Evolutionary conservation across 2,329 filamentous ascomycete species (phyloP).

Genomic region (Monilinia fructigena): DNA sequence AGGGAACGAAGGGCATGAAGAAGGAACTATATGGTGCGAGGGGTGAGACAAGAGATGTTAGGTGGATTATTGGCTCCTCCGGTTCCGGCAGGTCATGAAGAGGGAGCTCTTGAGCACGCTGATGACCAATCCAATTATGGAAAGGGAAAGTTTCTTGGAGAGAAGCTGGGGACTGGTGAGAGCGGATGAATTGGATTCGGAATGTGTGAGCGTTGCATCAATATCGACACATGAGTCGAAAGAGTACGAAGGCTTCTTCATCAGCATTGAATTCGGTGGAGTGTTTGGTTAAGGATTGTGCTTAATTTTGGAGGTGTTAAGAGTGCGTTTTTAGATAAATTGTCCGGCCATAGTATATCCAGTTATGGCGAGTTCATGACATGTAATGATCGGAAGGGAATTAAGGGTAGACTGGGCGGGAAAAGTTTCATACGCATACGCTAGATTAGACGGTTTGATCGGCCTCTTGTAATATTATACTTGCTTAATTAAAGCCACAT

Average conservation of each 20-base stretch:
- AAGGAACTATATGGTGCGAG: conserved; percentile 20
- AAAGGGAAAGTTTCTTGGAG: conserved; percentile 19
- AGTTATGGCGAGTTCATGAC: not conserved
- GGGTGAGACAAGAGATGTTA: conserved; percentile 19
- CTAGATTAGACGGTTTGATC: not conserved
- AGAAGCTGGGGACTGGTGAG: conserved; percentile 18
- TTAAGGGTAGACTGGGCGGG: not conserved
- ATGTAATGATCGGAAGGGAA: not conserved
- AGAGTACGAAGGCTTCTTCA: conserved; percentile 5
- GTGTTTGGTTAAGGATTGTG: too few species aligned
- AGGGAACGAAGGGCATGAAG: conserved; percentile 19
- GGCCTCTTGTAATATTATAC: not conserved
- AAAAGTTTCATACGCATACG: not conserved
- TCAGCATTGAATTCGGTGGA: not conserved
- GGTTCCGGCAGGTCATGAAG: not conserved
- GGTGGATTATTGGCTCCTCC: conserved; percentile 7
- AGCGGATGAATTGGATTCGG: conserved; percentile 15
- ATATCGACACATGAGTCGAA: not conserved
- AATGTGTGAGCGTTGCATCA: conserved; percentile 18
- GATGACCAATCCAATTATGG: conserved; percentile 17
- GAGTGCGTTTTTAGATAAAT: not conserved
- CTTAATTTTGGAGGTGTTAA: not conserved
- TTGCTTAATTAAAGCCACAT: not conserved
- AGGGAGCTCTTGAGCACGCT: not conserved
- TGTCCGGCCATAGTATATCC: not conserved